These are phyloP conservation scores for Podospora fimiseda DNA, from an alignment of 495 filamentous ascomycete genomes.

Conservation along the genomic window DNA sequence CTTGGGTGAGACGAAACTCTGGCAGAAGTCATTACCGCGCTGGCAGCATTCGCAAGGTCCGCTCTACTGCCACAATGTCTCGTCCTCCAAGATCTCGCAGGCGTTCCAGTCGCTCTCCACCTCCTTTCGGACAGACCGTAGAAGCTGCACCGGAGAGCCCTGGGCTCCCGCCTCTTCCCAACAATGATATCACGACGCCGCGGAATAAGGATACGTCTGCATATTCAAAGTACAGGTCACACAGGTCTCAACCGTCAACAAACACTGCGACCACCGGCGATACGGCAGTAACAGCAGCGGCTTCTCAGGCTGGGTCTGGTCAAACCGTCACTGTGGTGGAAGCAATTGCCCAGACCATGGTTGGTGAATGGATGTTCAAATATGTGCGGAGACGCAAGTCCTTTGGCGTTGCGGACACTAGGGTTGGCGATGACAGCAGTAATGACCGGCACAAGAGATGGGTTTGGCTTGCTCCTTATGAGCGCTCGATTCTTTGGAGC, in stretches of 20 bases:
- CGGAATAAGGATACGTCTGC: slow-evolving; percentile 35
- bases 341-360: slow-evolving; percentile 96
- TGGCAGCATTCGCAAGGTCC: slow-evolving; percentile 69
- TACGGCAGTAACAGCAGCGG: slow-evolving; percentile 38
- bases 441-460: slow-evolving; percentile 84
- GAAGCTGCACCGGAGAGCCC: slow-evolving; percentile 63
- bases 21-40: slow-evolving; percentile 39
- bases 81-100: slow-evolving; percentile 39
- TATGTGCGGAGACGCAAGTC: slow-evolving; percentile 90
- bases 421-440: slow-evolving; percentile 50
- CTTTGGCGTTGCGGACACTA: slow-evolving; percentile 71
- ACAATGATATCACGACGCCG: slow-evolving; percentile 63
- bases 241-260: slow-evolving; percentile 47
- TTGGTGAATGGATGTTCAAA: slow-evolving; percentile 99
- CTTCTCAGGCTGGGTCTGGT: slow-evolving; percentile 53
- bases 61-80: slow-evolving; percentile 70
- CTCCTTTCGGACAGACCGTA: slow-evolving; percentile 58
- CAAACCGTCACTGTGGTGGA: slow-evolving; percentile 86
- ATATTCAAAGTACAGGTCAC: slow-evolving; percentile 32
- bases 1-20: slow-evolving; percentile 35
- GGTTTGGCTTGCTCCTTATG: slow-evolving; percentile 97
- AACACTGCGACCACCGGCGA: slow-evolving; percentile 50
- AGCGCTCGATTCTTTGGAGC: slow-evolving; percentile 94
- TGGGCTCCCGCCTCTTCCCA: slow-evolving; percentile 62
- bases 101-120: slow-evolving; percentile 56